Evolutionary conservation across 148 eudicot genomes (phyloP).

Genomic region (Pouteria glomerata): DNA sequence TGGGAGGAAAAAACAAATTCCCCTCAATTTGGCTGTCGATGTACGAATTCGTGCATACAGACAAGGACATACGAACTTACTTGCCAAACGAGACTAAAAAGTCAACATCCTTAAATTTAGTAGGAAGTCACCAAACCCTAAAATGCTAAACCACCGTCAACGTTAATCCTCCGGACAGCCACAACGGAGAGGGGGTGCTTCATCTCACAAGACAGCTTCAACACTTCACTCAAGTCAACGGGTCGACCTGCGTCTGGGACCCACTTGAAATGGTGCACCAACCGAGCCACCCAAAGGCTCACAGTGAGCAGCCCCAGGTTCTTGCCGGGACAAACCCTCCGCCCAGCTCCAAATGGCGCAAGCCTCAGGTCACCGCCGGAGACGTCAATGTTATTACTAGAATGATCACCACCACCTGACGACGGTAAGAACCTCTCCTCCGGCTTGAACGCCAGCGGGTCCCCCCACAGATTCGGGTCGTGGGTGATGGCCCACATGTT

Average conservation of each 20-base stretch:
- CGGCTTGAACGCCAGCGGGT: slow-evolving; percentile 36
- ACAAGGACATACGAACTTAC: too few species aligned
- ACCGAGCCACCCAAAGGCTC: slow-evolving; percentile 44
- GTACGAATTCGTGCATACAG: too few species aligned
- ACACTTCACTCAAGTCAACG: slow-evolving; percentile 41
- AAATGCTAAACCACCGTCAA: background rate
- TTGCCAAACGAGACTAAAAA: too few species aligned
- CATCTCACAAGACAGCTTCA: slow-evolving; percentile 63
- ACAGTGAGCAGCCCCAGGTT: slow-evolving; percentile 48
- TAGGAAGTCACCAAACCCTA: too few species aligned
- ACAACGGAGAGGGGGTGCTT: slow-evolving; percentile 39
- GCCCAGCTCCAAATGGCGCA: slow-evolving; percentile 70
- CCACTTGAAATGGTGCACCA: slow-evolving; percentile 43
- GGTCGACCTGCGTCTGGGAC: slow-evolving; percentile 15
- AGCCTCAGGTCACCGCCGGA: slow-evolving; percentile 49
- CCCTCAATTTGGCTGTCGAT: too few species aligned
- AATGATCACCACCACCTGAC: slow-evolving; percentile 6
- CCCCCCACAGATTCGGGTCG: slow-evolving; percentile 37
- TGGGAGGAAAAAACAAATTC: too few species aligned
- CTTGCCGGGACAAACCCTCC: slow-evolving; percentile 60
- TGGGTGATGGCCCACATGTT: slow-evolving; percentile 81
- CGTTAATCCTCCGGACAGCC: slow-evolving; percentile 30
- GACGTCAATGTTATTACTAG: slow-evolving; percentile 22
- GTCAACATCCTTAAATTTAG: too few species aligned
- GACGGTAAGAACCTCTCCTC: slow-evolving; percentile 43